Conservation (phyloP, 2,329 filamentous ascomycete species). For the Beauveria bassiana region DNA sequence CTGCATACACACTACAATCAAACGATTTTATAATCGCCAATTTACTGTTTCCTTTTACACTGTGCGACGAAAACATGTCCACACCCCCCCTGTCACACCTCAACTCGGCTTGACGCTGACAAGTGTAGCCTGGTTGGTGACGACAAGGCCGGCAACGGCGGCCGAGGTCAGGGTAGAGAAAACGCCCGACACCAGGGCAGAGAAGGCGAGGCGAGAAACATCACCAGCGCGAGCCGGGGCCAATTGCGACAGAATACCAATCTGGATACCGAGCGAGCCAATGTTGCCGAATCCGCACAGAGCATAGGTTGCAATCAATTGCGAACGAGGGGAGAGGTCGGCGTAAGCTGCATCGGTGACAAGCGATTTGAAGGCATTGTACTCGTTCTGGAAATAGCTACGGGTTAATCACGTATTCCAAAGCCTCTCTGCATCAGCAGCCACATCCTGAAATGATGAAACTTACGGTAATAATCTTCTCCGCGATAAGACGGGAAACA, state of each 20-base stretch:
- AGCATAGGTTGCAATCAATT: conserved; percentile 78
- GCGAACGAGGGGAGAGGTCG: conserved; percentile 58
- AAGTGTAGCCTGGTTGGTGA: conserved; percentile 39
- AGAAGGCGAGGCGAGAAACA: conserved; percentile 67
- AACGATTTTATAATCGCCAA: not conserved
- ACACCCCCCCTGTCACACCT: not conserved
- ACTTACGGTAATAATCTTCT: conserved; percentile 69
- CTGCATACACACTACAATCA: conserved; percentile 7
- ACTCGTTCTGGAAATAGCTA: conserved; percentile 56
- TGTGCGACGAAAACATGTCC: not conserved
- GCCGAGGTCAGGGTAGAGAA: conserved; percentile 74
- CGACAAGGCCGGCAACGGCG: conserved; percentile 67
- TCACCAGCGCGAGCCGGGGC: conserved; percentile 67
- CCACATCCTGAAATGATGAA: conserved; percentile 6
- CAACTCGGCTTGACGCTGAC: not conserved
- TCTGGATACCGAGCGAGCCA: conserved; percentile 80
- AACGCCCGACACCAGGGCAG: conserved; percentile 69
- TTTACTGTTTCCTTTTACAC: not conserved
- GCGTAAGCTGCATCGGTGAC: conserved; percentile 47
- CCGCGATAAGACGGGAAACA: conserved; percentile 71
- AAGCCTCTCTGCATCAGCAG: not conserved
- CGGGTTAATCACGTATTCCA: not conserved
- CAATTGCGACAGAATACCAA: conserved; percentile 78
- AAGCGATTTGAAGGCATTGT: conserved; percentile 60
- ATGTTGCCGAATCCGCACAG: conserved; percentile 82